Conservation (phyloP, 257 asterid genomes). For the Solanum virginianum region DNA sequence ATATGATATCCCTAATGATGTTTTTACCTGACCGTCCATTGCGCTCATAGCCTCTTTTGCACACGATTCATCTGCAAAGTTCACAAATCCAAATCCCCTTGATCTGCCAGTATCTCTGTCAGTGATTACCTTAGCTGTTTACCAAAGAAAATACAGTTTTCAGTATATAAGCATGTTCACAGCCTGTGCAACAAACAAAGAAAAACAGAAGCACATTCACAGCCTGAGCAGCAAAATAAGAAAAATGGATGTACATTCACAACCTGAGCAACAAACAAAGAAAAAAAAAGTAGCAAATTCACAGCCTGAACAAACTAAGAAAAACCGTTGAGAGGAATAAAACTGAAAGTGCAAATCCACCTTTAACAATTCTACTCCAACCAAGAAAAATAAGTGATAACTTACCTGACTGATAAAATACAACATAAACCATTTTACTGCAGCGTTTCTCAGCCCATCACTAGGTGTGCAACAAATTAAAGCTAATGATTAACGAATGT, state of each 20-base stretch:
- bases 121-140: slow-evolving; percentile 53
- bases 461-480: background rate
- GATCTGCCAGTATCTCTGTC: slow-evolving; percentile 81
- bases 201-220: background rate
- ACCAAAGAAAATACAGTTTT: background rate
- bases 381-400: background rate
- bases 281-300: background rate
- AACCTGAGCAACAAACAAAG: background rate
- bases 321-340: background rate
- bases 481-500: background rate
- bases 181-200: background rate
- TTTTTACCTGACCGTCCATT: slow-evolving; percentile 80
- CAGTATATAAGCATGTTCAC: background rate
- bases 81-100: slow-evolving; percentile 81
- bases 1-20: background rate
- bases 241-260: background rate
- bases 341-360: background rate
- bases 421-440: background rate
- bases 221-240: background rate
- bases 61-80: slow-evolving; percentile 28
- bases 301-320: background rate
- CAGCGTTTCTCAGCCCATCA: background rate
- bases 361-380: background rate
- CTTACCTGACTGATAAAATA: background rate
- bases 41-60: slow-evolving; percentile 59